Base-by-base conservation (phyloP, 139 green algal genomes). In the Ettlia oleoabundans region DNA sequence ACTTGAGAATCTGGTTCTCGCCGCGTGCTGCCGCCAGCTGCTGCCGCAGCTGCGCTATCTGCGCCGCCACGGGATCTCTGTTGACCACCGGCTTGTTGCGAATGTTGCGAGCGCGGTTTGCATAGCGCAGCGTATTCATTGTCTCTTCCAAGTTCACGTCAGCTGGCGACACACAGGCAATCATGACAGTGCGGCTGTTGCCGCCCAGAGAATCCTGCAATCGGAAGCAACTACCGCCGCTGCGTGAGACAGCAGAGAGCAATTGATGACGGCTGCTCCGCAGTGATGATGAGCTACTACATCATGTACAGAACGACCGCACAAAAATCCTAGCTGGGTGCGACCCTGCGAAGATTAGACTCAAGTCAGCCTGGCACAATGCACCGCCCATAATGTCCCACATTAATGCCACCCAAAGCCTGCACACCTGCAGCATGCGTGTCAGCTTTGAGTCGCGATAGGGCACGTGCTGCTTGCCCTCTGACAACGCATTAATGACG, bases 361-460 rank as follows among this genome's bases (percentile, higher is more conserved):
- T n/a, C n/a, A n/a, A n/a, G n/a, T n/a, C n/a, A n/a, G n/a, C n/a
- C n/a, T n/a, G n/a, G n/a, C n/a, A n/a, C n/a, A n/a, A n/a, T n/a
- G n/a, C 18, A 1, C 22, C 65, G 40, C 4, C 41, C 42, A 37
- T 38, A 28, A 40, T 19, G 28, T 1, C 41, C 9, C 41, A n/a
- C 38, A 40, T 40, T 1, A 8, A 18, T 2, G 28, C 9, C 41
- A 18, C 5, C 9, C 15, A n/a, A 6, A 47, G 2, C 32, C 18
- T 8, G 10, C 52, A 2, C 40, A 89, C 91, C 91, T 93, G 90
- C 83, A 99, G 87, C 78, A 99, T 93, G 22, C 97, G 92, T 3
- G 97, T 99, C 2, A 99, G 94, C 89, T 98, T 98, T 64, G 84
- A 94, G 89, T 99, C 94, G 30, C 97, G 88, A 87, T 97, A 97